Evolutionary conservation across 805 yeast genomes (phyloP), one percentile per base, ranked within the genome.

Genomic region (Priceomyces fermenticarens): DNA sequence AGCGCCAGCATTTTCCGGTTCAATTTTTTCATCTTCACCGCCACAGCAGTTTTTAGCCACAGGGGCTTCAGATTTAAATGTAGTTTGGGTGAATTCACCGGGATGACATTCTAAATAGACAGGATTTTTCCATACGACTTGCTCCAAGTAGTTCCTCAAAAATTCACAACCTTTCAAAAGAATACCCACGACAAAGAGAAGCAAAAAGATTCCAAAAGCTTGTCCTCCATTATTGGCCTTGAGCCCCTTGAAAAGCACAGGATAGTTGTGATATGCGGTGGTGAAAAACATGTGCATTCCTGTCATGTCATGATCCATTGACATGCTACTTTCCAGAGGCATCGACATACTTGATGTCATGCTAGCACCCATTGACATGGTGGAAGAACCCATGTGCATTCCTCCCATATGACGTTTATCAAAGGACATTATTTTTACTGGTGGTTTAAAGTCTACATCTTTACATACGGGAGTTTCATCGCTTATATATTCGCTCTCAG

Each of bases 121-220:
- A 8, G 66, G 63, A 53, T 70, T 77, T 51, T 64, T 72, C 78
- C 76, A 85, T 37, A 85, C 83, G 44, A 66, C 74, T 46, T 80
- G 84, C 54, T 85, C 91, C 43, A 85, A 53, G 54, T 83, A 85
- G 51, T 81, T 74, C 42, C 79, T 72, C 14, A 74, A 47, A 55
- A 83, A 84, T 33, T 76, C 73, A 5, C 81, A 40, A 2, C 85
- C 83, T 54, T 85, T 75, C 44, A 81, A 70, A 29, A 73, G 64
- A 53, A 85, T 76, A 0, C 82, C 81, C 2, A 77, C 63, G 20
- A 75, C 75, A 54, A 85, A 77, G 15, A 85, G 55, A 10, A 81
- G 63, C 28, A 80, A 63, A 53, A 85, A 85, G 11, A 85, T 83
- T 16, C 91, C 95, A 58, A 85, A 85, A 0, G 87, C 89, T 39